A percentile compares a stretch with the other conserved stretches of the same genome.
These are phyloP conservation scores for Wickerhamomyces chambardii DNA, from an alignment of 805 yeast genomes.

Conservation along the genomic window DNA sequence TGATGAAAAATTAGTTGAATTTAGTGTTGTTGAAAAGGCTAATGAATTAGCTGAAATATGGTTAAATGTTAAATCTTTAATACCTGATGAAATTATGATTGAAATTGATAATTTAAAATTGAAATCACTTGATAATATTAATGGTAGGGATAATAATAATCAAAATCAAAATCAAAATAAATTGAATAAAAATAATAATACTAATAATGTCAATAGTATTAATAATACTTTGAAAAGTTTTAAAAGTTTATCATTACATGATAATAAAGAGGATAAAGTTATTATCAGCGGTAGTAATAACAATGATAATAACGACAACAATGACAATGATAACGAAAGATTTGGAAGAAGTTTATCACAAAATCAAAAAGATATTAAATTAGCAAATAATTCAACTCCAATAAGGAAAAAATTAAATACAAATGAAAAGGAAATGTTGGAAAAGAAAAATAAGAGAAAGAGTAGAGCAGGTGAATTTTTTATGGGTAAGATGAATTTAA, in stretches of 20 bases:
- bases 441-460: slow-evolving; percentile 12
- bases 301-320: neutral
- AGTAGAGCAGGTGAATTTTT: slow-evolving; percentile 27
- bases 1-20: slow-evolving; percentile 31
- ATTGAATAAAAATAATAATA: neutral
- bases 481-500: slow-evolving; percentile 30
- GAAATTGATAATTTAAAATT: slow-evolving; percentile 3
- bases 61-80: slow-evolving; percentile 14
- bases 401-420: slow-evolving; percentile 1
- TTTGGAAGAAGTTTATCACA: slow-evolving; percentile 1
- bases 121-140: slow-evolving; percentile 15
- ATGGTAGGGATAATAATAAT: slow-evolving; percentile 8
- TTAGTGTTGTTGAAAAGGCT: slow-evolving; percentile 23
- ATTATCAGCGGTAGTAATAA: neutral
- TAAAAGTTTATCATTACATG: neutral
- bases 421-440: neutral
- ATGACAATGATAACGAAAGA: slow-evolving; percentile 7
- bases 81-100: slow-evolving; percentile 14
- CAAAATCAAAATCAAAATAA: slow-evolving; percentile 3
- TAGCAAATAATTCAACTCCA: slow-evolving; percentile 1
- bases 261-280: too few relatives aligned
- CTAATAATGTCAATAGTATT: neutral
- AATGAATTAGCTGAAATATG: slow-evolving; percentile 26
- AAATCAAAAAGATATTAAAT: too few relatives aligned
- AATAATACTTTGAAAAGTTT: neutral